Conservation (phyloP, 106 monocot genomes). For the Phalaenopsis equestris region DNA sequence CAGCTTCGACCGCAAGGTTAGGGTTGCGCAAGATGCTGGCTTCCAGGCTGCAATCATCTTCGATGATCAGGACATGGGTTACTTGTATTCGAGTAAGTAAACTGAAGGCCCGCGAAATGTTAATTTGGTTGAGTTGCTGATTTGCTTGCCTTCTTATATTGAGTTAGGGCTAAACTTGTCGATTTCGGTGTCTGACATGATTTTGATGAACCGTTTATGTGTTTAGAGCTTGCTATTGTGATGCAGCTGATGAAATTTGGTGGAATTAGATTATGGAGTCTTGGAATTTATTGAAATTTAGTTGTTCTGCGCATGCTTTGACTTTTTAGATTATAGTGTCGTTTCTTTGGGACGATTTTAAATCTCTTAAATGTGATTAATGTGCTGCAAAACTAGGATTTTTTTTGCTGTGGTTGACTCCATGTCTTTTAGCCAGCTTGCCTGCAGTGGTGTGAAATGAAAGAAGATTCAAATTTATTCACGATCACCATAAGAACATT, state of each 20-base stretch:
- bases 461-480: not conserved
- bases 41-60: conserved; percentile 55
- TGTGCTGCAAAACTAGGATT: not conserved
- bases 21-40: conserved; percentile 65
- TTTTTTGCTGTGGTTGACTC: not conserved
- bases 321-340: not conserved
- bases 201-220: not conserved
- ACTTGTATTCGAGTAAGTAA: conserved; percentile 52
- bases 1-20: conserved; percentile 81
- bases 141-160: not conserved
- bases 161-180: not conserved
- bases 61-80: conserved; percentile 53
- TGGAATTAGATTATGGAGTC: too few species aligned
- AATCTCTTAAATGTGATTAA: not conserved
- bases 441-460: not conserved
- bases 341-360: not conserved
- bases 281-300: too few species aligned
- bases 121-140: not conserved
- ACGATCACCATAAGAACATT: not conserved
- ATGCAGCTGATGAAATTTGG: too few species aligned
- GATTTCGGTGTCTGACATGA: not conserved
- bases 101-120: not conserved
- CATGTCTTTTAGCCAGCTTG: not conserved
- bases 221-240: not conserved
- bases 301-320: not conserved